Base-by-base conservation (phyloP, 805 yeast genomes). In the Zygosaccharomyces rouxii region DNA sequence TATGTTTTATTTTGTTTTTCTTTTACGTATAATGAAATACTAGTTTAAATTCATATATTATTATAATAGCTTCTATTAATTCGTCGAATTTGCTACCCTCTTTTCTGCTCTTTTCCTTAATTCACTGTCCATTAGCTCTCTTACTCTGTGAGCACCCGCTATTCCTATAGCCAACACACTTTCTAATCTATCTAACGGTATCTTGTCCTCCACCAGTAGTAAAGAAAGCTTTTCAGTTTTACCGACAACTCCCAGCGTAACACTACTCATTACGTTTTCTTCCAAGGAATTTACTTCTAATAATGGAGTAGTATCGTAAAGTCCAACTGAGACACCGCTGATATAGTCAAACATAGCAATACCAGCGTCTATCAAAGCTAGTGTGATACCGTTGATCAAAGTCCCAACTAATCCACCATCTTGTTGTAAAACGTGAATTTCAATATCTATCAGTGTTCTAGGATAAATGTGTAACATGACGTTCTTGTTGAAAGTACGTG, bases 321-420 rank as follows among this genome's bases (percentile, higher is more conserved):
- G 68, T 0, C 97, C 97, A 4, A 89, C 86, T 25, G 84, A 77
- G 13, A 88, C 78, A 1, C 95, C 81, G 47, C 89, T 79, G 13
- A 92, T 84, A 63, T 88, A 90, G 64, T 94, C 98, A 62, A 84
- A 86, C 84, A 94, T 83, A 4, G 97, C 85, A 40, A 94, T 83
- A 43, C 98, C 98, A 1, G 98, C 97, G 68, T 94, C 98, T 29
- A 94, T 81, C 38, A 94, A 73, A 0, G 96, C 97, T 57, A 94
- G 71, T 1, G 97, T 88, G 38, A 87, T 79, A 7, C 97, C 87
- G 63, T 94, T 94, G 38, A 88, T 75, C 55, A 94, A 80, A 0
- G 86, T 75, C 0, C 96, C 79, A 54, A 92, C 66, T 22, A 92
- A 63, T 0, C 96, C 96, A 33, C 99, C 99, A 61, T 94, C 99